These are phyloP conservation scores for Athelia psychrophila DNA, from an alignment of 1,284 basidiomycete species.

Conservation along the genomic window DNA sequence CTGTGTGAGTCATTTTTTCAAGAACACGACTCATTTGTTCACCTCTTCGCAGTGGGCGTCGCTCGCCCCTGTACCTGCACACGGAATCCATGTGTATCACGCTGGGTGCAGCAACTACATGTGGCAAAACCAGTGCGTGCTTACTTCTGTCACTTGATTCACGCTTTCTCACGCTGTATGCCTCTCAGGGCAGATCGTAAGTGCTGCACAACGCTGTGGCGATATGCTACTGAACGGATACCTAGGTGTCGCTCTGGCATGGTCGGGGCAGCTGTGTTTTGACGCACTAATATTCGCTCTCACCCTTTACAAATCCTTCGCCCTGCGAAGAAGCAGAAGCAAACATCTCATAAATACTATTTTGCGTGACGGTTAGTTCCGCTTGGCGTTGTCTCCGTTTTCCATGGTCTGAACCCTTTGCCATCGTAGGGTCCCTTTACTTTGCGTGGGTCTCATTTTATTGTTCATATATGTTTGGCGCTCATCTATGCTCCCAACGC, in stretches of 20 bases:
- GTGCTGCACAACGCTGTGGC: neutral
- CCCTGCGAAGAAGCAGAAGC: neutral
- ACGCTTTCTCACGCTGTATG: neutral
- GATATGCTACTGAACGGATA: neutral
- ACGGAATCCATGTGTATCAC: too few species aligned
- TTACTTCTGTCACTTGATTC: too few species aligned
- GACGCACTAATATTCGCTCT: neutral
- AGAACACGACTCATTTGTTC: too few species aligned
- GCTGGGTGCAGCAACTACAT: too few species aligned
- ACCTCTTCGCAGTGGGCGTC: too few species aligned
- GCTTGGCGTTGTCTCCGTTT: neutral
- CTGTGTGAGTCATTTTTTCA: too few species aligned
- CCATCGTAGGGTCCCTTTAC: neutral
- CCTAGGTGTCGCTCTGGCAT: neutral
- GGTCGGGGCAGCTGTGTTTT: neutral
- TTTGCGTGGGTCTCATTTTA: neutral
- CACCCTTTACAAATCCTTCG: neutral
- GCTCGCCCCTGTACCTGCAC: too few species aligned
- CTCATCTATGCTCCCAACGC: constrained; percentile 24
- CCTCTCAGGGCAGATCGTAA: neutral
- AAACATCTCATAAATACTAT: neutral
- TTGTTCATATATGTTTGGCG: neutral
- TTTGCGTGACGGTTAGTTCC: neutral
- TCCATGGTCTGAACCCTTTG: neutral
- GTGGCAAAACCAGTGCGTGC: too few species aligned